Evolutionary conservation across 2,329 filamentous ascomycete genomes (phyloP), one percentile per base, ranked within the genome.

Genomic region (Trichophyton rubrum): DNA sequence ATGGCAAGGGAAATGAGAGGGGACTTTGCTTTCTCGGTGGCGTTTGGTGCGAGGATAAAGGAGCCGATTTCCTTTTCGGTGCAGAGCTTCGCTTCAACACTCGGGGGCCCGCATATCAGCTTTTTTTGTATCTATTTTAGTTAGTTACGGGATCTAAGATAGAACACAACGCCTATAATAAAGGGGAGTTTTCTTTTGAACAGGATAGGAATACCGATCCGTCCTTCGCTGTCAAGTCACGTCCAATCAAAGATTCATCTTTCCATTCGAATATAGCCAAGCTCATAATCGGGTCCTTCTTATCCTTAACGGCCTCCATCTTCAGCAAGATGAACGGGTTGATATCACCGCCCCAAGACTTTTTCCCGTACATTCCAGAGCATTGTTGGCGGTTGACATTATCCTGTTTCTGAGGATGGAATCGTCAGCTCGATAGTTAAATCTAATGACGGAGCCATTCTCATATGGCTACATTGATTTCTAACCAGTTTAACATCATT

Each of bases 181-280:
- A 7, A 30, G 27, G 27, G 27, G 6, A 30, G 27, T 27, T 27
- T 55, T 43, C 8, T 38, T 38, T 38, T 13, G 9, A 38, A 15
- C 27, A 17, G 33, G 55, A n/a, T 61, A 65, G 75, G 66, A 27
- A 24, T 79, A 86, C 84, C 68, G 80, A 78, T 56, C 75, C 71
- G 38, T 80, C 76, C 59, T 80, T 79, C 15, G 80, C 74, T 30
- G 79, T 78, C 58, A 83, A 78, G 40, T 81, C 80, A 62, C 87
- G 80, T 49, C 92, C 91, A 65, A 99, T 85, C 60, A 92, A 79
- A 58, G 83, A 76, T 70, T 88, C 85, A 70, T 99, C 93, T 66
- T 82, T 85, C 89, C 91, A 99, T 75, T 99, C 92, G 73, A 96
- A 99, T 64, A 99, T 86, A 59, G 96, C 80, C 67, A 96, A 75